Percentiles rank a stretch among this genome's conserved stretches.
phyloP scores from a whole-genome alignment of 768 basidiomycete genomes.

The Pleurotus giganteus region DNA sequence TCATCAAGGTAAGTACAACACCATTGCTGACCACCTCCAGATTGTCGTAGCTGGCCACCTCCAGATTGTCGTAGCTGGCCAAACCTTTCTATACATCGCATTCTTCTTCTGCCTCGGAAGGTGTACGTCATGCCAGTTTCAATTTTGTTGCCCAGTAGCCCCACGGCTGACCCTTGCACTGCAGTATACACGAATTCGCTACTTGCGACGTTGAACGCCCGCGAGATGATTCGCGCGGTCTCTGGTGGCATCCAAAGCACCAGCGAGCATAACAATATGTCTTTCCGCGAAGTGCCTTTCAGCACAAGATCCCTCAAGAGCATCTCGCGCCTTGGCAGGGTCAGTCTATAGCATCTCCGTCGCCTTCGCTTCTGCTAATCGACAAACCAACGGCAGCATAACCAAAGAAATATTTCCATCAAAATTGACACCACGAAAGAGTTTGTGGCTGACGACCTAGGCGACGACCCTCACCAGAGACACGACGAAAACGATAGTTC shows the following conservation, averaged over 20 bases:
- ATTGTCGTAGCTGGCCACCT: conserved; percentile 27
- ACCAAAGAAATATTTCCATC: conserved; percentile 43
- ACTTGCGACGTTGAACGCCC: conserved; percentile 50
- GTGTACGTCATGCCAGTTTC: conserved; percentile 26
- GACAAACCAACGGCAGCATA: conserved; percentile 24
- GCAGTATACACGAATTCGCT: conserved; percentile 52
- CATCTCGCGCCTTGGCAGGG: conserved; percentile 1
- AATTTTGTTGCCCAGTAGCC: background rate
- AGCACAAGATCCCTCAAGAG: background rate
- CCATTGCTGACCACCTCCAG: conserved; percentile 18
- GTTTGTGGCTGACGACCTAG: conserved; percentile 35
- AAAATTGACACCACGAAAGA: conserved; percentile 56
- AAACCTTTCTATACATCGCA: conserved; percentile 44
- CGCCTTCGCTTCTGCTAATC: background rate
- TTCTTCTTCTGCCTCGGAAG: conserved; percentile 57
- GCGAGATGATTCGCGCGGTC: conserved; percentile 32
- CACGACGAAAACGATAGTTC: no score
- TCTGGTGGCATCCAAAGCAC: conserved; percentile 32
- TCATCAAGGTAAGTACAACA: no score
- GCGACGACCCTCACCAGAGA: background rate
- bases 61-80: conserved; percentile 34
- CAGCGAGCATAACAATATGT: conserved; percentile 16
- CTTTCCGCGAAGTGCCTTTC: conserved; percentile 10
- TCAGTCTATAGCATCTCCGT: background rate
- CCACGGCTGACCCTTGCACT: background rate